phyloP scores from a whole-genome alignment of 192 early-diverging fungal genomes.

The Piromyces sp. region DNA sequence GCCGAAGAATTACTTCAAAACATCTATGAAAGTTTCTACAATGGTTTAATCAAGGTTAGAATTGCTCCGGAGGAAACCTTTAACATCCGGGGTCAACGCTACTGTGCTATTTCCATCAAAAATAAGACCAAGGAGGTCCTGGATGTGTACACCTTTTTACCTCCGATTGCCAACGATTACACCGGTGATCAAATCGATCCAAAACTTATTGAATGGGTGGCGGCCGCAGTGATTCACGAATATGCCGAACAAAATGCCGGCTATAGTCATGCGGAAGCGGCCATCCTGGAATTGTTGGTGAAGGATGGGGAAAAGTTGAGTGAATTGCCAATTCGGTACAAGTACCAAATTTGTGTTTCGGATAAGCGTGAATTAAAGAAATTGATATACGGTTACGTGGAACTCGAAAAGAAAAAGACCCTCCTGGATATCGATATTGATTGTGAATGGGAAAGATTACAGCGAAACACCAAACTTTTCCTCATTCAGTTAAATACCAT shows the following conservation, averaged over 20 bases:
- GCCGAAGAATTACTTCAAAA: neutral
- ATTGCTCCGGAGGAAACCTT: neutral
- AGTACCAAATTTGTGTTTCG: neutral
- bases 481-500: neutral
- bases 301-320: neutral
- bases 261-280: neutral
- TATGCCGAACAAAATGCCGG: neutral
- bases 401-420: neutral
- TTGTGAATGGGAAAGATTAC: neutral
- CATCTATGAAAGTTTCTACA: neutral
- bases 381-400: neutral
- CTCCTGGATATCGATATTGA: neutral
- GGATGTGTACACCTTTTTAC: neutral
- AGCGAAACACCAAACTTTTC: neutral
- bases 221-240: neutral
- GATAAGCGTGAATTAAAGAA: neutral
- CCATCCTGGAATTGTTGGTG: neutral
- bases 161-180: neutral
- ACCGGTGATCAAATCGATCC: neutral
- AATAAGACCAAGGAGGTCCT: neutral
- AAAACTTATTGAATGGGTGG: neutral
- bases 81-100: neutral
- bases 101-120: neutral
- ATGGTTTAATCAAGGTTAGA: neutral
- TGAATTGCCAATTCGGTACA: neutral